These are phyloP conservation scores for Arxiozyma slooffiae DNA, from an alignment of 1,139 yeast species.

Conservation along the genomic window DNA sequence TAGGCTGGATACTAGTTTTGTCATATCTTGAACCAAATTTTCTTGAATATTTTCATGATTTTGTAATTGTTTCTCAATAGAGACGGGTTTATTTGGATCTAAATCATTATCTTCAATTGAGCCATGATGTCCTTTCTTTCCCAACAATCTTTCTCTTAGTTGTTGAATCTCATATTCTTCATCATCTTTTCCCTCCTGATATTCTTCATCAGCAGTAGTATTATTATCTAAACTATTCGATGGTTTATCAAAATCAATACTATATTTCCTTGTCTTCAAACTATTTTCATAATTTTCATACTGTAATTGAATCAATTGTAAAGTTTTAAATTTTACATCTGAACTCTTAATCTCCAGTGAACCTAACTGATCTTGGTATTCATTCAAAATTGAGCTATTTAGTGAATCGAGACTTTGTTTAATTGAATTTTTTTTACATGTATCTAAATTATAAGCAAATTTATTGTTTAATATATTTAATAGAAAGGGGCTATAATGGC, in stretches of 20 bases:
- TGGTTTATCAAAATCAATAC: conserved; percentile 26
- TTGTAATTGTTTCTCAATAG: conserved; percentile 30
- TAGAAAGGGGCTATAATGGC: conserved; percentile 13
- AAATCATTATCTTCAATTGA: conserved; percentile 12
- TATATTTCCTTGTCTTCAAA: conserved; percentile 19
- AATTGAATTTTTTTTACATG: neutral
- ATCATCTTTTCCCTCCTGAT: neutral
- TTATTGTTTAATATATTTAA: conserved; percentile 14
- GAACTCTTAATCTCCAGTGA: conserved; percentile 9
- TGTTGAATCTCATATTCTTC: conserved; percentile 25
- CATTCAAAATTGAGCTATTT: neutral
- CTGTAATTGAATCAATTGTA: conserved; percentile 6
- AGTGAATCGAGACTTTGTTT: neutral
- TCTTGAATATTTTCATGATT: conserved; percentile 33
- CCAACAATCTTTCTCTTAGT: conserved; percentile 28
- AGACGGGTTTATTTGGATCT: conserved; percentile 2
- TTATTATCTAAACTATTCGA: conserved; percentile 1
- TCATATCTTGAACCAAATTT: conserved; percentile 32
- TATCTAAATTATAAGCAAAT: conserved; percentile 5
- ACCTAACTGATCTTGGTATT: conserved; percentile 10
- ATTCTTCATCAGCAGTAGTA: neutral
- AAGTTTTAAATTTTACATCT: neutral
- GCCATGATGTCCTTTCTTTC: conserved; percentile 9
- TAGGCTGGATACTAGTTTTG: conserved; percentile 30
- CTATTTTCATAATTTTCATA: conserved; percentile 14